phyloP scores from a whole-genome alignment of 1,139 yeast genomes.

The Pichia cactophila region DNA sequence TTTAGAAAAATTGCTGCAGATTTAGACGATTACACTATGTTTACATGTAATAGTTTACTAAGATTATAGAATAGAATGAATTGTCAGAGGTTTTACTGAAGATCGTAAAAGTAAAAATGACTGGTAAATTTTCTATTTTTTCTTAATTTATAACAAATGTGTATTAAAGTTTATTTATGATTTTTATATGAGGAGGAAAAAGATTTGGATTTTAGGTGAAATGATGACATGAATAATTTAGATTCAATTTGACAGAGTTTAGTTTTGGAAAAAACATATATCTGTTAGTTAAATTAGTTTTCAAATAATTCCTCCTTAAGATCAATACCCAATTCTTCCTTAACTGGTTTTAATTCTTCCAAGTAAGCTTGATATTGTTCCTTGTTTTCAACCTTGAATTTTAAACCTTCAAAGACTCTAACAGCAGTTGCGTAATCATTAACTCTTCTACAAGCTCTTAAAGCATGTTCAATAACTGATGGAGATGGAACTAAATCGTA shows the following conservation, averaged over 20 bases:
- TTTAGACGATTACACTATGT: too few relatives aligned
- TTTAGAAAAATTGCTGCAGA: too few relatives aligned
- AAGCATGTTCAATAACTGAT: constrained; percentile 88
- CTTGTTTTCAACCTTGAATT: constrained; percentile 90
- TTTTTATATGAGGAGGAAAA: neutral
- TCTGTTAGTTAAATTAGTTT: constrained; percentile 10
- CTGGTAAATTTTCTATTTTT: neutral
- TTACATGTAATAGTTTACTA: too few relatives aligned
- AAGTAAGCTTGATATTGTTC: constrained; percentile 93
- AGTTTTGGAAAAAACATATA: neutral
- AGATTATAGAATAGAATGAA: too few relatives aligned
- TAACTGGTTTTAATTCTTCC: constrained; percentile 85
- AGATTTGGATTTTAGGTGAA: neutral
- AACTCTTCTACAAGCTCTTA: constrained; percentile 97
- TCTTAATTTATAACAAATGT: neutral
- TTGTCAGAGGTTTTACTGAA: too few relatives aligned
- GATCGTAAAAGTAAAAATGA: too few relatives aligned
- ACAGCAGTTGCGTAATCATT: constrained; percentile 98
- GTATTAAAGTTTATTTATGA: neutral
- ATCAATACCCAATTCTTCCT: constrained; percentile 90
- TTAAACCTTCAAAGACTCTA: constrained; percentile 92
- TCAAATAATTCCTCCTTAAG: constrained; percentile 82
- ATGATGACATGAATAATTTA: neutral
- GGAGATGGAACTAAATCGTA: constrained; percentile 99
- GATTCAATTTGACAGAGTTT: neutral